Evolutionary conservation across 371 early-diverging fungal genomes (phyloP), one percentile per base, ranked within the genome.

Genomic region (Mortierella sp.): DNA sequence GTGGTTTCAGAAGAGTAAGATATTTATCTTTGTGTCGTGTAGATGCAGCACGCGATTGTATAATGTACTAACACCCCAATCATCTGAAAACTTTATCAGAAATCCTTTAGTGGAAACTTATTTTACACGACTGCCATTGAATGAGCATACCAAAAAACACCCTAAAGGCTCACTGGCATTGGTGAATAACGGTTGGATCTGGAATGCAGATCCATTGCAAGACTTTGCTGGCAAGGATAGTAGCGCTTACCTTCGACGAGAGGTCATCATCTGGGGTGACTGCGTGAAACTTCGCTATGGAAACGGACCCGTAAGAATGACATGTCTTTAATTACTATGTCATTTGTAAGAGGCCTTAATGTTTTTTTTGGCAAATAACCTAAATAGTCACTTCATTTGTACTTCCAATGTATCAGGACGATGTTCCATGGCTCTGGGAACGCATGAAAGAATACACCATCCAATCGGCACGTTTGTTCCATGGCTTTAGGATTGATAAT

Each of bases 131-230:
- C 71, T 94, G 56, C 82, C 84, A 17, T 29, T 81, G 45, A 85
- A 87, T 51, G 69, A 83, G n/a, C 70, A 42, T 23, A 85, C 85
- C 9, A 40, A 74, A 0, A 58, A 61, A 10, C 90, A 93, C 68
- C 85, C 88, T 32, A 80, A 89, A 37, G 89, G 87, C 7, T 90
- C 88, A 10, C 75, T 90, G 43, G 89, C 86, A 19, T 69, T 99
- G 37, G 98, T 96, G 28, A 97, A 96, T 85, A 99, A 99, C 82
- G 99, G 99, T 6, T 99, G 99, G 99, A 96, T 99, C 55, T 98
- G 98, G 99, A 95, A 95, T 72, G 98, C 96, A 6, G 95, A 97
- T 71, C 98, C 98, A 5, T 76, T 97, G 54, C 81, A 89, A 40
- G 96, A 98, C 84, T 98, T 99, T 90, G 98, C 97, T 12, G 93